Conservation (phyloP, 805 yeast species). For the Starmerella etchellsii region DNA sequence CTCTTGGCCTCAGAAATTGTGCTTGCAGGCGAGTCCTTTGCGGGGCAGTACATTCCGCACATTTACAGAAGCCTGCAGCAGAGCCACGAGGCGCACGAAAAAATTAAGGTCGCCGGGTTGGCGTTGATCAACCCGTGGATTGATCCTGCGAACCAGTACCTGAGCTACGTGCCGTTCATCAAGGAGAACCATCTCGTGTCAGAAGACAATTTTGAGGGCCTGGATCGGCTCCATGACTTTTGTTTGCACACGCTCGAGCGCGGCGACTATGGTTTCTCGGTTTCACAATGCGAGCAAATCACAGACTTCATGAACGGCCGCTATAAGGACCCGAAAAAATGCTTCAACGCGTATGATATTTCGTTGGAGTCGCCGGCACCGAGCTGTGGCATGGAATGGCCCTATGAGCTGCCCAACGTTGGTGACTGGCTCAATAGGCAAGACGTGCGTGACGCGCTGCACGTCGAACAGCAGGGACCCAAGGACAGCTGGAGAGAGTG, state of each 20-base stretch:
- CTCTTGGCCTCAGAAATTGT: constrained; percentile 50
- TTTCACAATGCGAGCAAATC: neutral
- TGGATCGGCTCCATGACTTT: constrained; percentile 20
- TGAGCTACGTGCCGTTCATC: constrained; percentile 65
- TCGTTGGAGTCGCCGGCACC: constrained; percentile 63
- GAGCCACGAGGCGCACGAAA: constrained; percentile 18
- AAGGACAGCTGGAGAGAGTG: constrained; percentile 62
- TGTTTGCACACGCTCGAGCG: constrained; percentile 22
- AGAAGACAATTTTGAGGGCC: constrained; percentile 17
- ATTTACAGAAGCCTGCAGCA: constrained; percentile 52
- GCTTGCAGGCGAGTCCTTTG: constrained; percentile 90
- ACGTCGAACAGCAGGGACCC: constrained; percentile 28
- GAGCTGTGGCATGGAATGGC: constrained; percentile 89
- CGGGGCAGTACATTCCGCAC: constrained; percentile 93
- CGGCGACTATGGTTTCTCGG: constrained; percentile 6
- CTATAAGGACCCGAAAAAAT: constrained; percentile 25
- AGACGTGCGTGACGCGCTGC: constrained; percentile 39
- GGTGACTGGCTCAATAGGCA: constrained; percentile 37
- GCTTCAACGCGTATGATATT: constrained; percentile 76
- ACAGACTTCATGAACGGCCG: constrained; percentile 13
- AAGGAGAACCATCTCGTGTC: constrained; percentile 44
- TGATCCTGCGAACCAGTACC: constrained; percentile 72
- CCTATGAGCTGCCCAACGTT: constrained; percentile 42
- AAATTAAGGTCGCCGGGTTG: constrained; percentile 32
- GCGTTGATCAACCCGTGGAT: constrained; percentile 92